A percentile compares a stretch with the other conserved stretches of the same genome.
Evolutionary conservation across 2,329 filamentous ascomycete species (phyloP).

Genomic region (Fusarium pseudograminearum): DNA sequence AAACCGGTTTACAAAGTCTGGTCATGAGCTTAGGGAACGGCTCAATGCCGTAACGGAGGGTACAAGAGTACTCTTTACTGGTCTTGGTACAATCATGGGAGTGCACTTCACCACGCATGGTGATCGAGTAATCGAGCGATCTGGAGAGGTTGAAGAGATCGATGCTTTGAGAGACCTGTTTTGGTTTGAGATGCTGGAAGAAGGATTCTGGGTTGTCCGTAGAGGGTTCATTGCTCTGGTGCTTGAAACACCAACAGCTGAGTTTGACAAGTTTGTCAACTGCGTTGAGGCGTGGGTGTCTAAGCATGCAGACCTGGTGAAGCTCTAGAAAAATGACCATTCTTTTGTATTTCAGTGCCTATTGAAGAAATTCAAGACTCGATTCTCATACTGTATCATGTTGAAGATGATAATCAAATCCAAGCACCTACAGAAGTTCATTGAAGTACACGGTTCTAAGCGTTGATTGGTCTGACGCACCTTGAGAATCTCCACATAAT

Average conservation of each 20-base stretch:
- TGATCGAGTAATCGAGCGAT: conserved; percentile 45
- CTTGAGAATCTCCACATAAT: conserved; percentile 14
- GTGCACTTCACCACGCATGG: conserved; percentile 54
- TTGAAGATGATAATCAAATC: background rate
- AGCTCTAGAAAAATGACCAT: background rate
- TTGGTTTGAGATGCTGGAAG: conserved; percentile 61
- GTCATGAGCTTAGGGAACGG: conserved; percentile 47
- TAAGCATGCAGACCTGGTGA: conserved; percentile 43
- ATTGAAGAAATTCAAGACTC: background rate
- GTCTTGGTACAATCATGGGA: conserved; percentile 53
- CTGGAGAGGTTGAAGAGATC: conserved; percentile 50
- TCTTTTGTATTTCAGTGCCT: background rate
- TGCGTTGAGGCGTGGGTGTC: conserved; percentile 53
- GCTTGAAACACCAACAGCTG: conserved; percentile 54
- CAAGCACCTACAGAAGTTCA: background rate
- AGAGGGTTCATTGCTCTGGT: conserved; percentile 58
- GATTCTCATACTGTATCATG: background rate
- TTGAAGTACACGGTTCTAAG: background rate
- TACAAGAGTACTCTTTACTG: conserved; percentile 55
- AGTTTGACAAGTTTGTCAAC: conserved; percentile 57
- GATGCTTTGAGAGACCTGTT: conserved; percentile 56
- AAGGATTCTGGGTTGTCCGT: conserved; percentile 57
- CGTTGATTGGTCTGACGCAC: conserved; percentile 37
- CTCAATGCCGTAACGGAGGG: conserved; percentile 51
- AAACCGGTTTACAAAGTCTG: conserved; percentile 48